Base-by-base conservation (phyloP, 345 rosid species). In the Pugionium cornutum region DNA sequence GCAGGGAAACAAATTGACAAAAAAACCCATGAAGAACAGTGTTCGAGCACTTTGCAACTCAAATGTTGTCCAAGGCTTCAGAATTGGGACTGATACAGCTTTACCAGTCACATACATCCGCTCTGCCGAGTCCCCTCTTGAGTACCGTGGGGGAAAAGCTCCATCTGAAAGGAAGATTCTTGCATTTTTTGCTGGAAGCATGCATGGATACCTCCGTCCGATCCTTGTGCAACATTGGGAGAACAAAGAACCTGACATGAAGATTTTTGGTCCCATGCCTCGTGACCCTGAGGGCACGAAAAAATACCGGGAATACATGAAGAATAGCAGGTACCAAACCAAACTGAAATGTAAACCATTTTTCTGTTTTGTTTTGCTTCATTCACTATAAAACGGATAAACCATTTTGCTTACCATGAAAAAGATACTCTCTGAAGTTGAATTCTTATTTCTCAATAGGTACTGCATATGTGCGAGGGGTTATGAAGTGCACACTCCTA, bases 391-490 rank as follows among this genome's bases (percentile, higher is more conserved):
- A 34, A 34, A 34, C 36, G 5, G 36, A 34, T 34, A 34, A 34
- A 34, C 36, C 36, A 34, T 34, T 2, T 34, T 2, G 36, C 36
- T 34, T 34, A 34, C 36, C 36, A 34, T 5, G 5, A 34, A 3
- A 34, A 34, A 34, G 36, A 34, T 34, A 34, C 36, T 47, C 27
- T 31, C 4, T 34, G 32, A 32, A 8, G 49, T 32, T 68, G 1
- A 18, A 1, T 32, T 48, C 27, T 30, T 33, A 58, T 48, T 58
- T n/a, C n/a, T 48, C 51, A 1, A 42, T 4, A 69, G 74, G 70
- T 92, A 84, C 64, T 92, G 98, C 75, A 74, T 89, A 26, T 92
- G 97, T 43, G 95, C 95, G n/a, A 80, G 87, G 63, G 98, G 97
- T 2, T 87, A 87, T 42, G 91, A 89, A 75, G 97, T 89, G 41